Conservation (phyloP, 805 yeast species). For the Yamadazyma laniorum region DNA sequence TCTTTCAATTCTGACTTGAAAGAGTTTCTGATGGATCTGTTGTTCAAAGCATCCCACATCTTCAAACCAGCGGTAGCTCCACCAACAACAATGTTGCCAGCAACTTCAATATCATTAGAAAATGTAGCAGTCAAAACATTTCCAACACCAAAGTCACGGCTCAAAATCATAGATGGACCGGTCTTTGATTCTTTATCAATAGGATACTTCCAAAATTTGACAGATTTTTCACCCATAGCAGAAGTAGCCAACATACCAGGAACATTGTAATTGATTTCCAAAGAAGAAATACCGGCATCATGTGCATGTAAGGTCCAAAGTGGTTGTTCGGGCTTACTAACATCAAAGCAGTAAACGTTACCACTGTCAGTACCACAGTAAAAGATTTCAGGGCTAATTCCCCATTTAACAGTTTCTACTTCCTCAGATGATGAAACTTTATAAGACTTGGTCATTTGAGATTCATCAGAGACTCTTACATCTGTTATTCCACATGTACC, state of each 20-base stretch:
- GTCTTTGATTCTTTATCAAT: conserved; percentile 20
- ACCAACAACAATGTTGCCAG: conserved; percentile 82
- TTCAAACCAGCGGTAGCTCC: conserved; percentile 83
- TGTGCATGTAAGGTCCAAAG: conserved; percentile 97
- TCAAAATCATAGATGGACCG: conserved; percentile 82
- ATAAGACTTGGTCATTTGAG: conserved; percentile 62
- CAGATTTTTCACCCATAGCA: conserved; percentile 84
- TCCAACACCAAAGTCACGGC: conserved; percentile 93
- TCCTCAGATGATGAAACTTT: conserved; percentile 69
- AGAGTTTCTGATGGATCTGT: conserved; percentile 69
- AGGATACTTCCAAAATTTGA: conserved; percentile 85
- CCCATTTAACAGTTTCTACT: conserved; percentile 79
- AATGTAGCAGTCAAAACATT: conserved; percentile 80
- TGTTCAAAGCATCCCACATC: conserved; percentile 89
- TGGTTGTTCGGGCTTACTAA: conserved; percentile 65
- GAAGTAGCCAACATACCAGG: conserved; percentile 80
- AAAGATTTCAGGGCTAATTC: conserved; percentile 50
- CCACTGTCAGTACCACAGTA: conserved; percentile 93
- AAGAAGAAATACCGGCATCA: conserved; percentile 86
- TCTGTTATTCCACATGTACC: conserved; percentile 78
- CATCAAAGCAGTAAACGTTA: conserved; percentile 83
- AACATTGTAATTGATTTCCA: conserved; percentile 64
- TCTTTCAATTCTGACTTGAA: conserved; percentile 58
- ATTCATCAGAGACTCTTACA: conserved; percentile 69
- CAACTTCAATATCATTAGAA: conserved; percentile 83